Evolutionary conservation across 805 yeast species (phyloP), one percentile per base, ranked within the genome.

Genomic region (Sugiyamaella qingdaonensis): DNA sequence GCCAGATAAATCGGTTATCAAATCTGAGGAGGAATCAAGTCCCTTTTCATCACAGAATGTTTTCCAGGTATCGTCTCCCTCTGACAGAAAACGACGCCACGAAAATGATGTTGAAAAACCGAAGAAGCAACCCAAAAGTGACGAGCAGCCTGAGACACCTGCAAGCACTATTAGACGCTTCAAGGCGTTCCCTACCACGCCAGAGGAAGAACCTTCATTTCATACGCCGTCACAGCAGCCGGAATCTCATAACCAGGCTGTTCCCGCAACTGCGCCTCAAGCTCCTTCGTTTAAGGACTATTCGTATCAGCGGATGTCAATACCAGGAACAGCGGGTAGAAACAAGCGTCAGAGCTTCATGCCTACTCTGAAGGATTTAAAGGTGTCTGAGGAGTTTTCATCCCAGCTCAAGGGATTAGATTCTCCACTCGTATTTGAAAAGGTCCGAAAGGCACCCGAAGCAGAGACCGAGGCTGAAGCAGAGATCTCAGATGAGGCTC

Each of bases 261-360:
- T 34, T n/a, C 54, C 54, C 5, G 49, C 52, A 8, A 49, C 58
- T 4, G 56, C 52, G 35, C 54, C 51, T 14, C 47, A 21, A 3
- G 46, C 18, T 13, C 21, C 18, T 14, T 29, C 54, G 29, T 37
- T 43, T 10, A 32, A 44, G 11, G 53, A 49, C 11, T 35, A 47
- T 43, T 31, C 54, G 21, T 46, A 32, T 48, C 29, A 35, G 27
- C 51, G 14, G 32, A 32, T 18, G 14, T 34, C 31, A 14, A 35
- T 13, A 34, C 48, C 36, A 4, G 36, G 33, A 2, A 32, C 46
- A 18, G 27, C 16, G 16, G 27, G 32, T 13, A n/a, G 34, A 11
- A 24, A 36, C 27, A 48, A 54, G 49, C 51, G 63, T 14, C 54
- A 48, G 41, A 58, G 61, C 41, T 59, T 61, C 51, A 61, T 61